Evolutionary conservation across 2,329 filamentous ascomycete species (phyloP).

Genomic region (Aspergillus eucalypticola): DNA sequence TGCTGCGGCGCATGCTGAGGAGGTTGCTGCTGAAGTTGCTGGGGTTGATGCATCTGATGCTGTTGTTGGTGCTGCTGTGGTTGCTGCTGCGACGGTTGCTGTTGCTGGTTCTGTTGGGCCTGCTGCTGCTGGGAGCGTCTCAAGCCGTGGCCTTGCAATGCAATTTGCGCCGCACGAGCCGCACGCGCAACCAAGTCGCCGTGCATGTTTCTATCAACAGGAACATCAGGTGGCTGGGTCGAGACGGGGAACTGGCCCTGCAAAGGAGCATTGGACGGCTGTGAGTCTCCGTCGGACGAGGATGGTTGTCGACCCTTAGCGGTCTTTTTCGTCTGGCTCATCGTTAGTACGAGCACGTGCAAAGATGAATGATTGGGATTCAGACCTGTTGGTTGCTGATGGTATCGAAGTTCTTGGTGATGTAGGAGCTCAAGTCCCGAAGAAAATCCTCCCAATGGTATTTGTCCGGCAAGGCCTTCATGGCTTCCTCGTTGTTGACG

Average conservation of each 20-base stretch:
- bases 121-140: conserved; percentile 39
- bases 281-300: conserved; percentile 39
- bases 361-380: not conserved
- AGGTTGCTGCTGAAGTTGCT: conserved; percentile 24
- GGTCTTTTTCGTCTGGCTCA: conserved; percentile 38
- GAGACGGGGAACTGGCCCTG: conserved; percentile 46
- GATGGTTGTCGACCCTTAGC: conserved; percentile 40
- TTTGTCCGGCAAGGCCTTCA: conserved; percentile 56
- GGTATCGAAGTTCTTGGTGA: conserved; percentile 59
- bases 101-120: conserved; percentile 32
- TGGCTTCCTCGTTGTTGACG: conserved; percentile 52
- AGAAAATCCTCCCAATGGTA: conserved; percentile 67
- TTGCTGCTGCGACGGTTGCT: conserved; percentile 30
- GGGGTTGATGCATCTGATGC: conserved; percentile 22
- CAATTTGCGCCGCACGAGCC: conserved; percentile 50
- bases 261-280: conserved; percentile 38
- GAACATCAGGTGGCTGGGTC: conserved; percentile 41
- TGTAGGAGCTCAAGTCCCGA: conserved; percentile 58
- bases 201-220: conserved; percentile 43
- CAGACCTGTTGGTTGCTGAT: conserved; percentile 51
- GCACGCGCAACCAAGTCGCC: conserved; percentile 51
- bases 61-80: conserved; percentile 31
- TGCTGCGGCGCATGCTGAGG: conserved; percentile 27
- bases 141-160: conserved; percentile 46
- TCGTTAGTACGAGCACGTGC: conserved; percentile 21